phyloP scores from a whole-genome alignment of 2,329 filamentous ascomycete species.

The Chaetomiaceae sp. region DNA sequence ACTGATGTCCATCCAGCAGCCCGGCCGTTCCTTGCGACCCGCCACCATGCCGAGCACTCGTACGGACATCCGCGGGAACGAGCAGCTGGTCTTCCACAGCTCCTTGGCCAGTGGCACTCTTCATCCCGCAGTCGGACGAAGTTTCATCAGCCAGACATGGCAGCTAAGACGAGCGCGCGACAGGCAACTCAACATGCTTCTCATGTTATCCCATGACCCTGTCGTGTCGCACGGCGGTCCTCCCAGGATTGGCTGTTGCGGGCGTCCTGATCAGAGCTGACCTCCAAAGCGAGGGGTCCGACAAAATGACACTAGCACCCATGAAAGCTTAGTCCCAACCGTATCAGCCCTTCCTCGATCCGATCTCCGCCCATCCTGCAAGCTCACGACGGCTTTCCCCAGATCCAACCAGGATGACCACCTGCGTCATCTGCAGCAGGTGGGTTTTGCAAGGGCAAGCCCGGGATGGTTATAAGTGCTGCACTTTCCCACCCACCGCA shows the following conservation, averaged over 20 bases:
- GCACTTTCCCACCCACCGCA: too few species aligned
- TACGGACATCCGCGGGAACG: too few species aligned
- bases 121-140: not conserved
- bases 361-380: slow-evolving; percentile 14
- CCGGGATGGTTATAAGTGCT: slow-evolving; percentile 18
- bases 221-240: slow-evolving; percentile 11
- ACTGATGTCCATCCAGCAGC: not conserved
- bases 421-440: not conserved
- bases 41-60: not conserved
- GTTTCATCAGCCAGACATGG: not conserved
- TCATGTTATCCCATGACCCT: slow-evolving; percentile 18
- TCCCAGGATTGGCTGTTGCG: slow-evolving; percentile 19
- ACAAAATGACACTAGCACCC: slow-evolving; percentile 13
- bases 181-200: not conserved
- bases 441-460: not conserved
- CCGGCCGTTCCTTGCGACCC: not conserved
- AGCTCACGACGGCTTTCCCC: not conserved
- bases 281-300: slow-evolving; percentile 8
- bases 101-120: too few species aligned
- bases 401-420: not conserved
- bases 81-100: not conserved
- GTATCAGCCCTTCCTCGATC: slow-evolving; percentile 21
- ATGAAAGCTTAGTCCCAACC: slow-evolving; percentile 13
- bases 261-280: slow-evolving; percentile 16
- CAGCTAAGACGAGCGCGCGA: not conserved